phyloP scores from a whole-genome alignment of 805 yeast species.

The Isabelozyma gotoi region DNA sequence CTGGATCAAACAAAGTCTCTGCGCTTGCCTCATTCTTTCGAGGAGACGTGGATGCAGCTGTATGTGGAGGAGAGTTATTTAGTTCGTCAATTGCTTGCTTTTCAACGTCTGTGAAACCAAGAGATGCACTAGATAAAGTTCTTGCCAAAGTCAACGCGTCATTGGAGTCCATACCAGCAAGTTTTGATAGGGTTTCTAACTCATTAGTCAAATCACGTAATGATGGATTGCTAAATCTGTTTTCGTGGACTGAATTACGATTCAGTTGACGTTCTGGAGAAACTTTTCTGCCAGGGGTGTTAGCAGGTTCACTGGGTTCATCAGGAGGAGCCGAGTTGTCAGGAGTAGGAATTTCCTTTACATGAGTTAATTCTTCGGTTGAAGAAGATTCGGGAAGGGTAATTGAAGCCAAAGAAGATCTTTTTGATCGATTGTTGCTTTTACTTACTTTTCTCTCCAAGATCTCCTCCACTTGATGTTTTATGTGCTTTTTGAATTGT shows the following conservation, averaged over 20 bases:
- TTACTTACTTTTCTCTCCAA: conserved; percentile 37
- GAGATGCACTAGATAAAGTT: conserved; percentile 68
- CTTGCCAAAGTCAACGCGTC: conserved; percentile 85
- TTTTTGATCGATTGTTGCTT: conserved; percentile 23
- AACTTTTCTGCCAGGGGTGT: not conserved
- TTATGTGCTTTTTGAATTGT: conserved; percentile 68
- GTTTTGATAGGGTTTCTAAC: conserved; percentile 66
- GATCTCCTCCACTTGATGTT: conserved; percentile 53
- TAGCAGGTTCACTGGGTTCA: conserved; percentile 2
- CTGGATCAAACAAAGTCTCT: conserved; percentile 4
- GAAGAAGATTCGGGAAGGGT: conserved; percentile 4
- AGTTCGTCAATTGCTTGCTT: conserved; percentile 39
- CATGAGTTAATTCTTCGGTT: not conserved
- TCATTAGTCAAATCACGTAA: conserved; percentile 72
- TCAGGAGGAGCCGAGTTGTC: not conserved
- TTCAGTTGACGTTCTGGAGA: not conserved
- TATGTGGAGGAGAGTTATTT: conserved; percentile 19
- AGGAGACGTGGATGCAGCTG: conserved; percentile 9
- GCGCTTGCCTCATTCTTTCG: not conserved
- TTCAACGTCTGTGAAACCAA: conserved; percentile 57
- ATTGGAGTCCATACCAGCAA: conserved; percentile 75
- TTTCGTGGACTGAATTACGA: conserved; percentile 3
- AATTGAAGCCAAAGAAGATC: conserved; percentile 20
- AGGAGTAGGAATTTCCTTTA: not conserved
- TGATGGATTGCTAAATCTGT: conserved; percentile 52